phyloP scores from a whole-genome alignment of 768 basidiomycete species.

The Candolleomyces efflorescens region DNA sequence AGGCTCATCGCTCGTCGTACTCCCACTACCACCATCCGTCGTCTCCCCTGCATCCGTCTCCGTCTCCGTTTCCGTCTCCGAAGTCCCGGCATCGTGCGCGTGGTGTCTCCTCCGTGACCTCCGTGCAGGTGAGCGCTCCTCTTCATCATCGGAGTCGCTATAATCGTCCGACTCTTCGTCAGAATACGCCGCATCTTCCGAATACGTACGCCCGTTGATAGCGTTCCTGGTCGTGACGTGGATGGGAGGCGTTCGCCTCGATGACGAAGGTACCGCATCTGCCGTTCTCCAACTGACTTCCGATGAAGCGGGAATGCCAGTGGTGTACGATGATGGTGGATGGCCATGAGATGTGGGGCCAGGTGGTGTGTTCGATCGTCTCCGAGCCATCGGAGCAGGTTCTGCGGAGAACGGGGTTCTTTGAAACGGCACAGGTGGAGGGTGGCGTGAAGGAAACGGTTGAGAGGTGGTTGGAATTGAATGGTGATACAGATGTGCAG shows the following conservation, averaged over 20 bases:
- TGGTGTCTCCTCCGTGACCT: neutral
- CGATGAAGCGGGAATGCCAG: neutral
- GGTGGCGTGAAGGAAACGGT: neutral
- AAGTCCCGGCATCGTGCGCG: constrained; percentile 18
- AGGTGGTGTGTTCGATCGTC: neutral
- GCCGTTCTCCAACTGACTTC: neutral
- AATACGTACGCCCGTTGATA: neutral
- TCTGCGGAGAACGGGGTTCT: neutral
- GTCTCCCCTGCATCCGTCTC: constrained; percentile 39
- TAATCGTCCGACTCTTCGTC: constrained; percentile 2
- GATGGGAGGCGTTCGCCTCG: neutral
- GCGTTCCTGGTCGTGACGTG: neutral
- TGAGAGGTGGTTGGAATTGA: neutral
- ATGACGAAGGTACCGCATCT: neutral
- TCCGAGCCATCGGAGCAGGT: neutral
- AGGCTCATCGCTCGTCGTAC: constrained; percentile 76
- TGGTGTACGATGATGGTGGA: neutral
- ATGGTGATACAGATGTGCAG: neutral
- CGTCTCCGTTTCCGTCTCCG: constrained; percentile 32
- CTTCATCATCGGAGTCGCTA: constrained; percentile 1
- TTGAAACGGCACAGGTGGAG: neutral
- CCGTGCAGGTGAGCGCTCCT: neutral
- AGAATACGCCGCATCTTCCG: neutral
- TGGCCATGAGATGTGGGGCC: neutral
- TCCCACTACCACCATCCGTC: constrained; percentile 16